Evolutionary conservation across 2,329 filamentous ascomycete genomes (phyloP).

Genomic region (Teratosphaeria zuluensis): DNA sequence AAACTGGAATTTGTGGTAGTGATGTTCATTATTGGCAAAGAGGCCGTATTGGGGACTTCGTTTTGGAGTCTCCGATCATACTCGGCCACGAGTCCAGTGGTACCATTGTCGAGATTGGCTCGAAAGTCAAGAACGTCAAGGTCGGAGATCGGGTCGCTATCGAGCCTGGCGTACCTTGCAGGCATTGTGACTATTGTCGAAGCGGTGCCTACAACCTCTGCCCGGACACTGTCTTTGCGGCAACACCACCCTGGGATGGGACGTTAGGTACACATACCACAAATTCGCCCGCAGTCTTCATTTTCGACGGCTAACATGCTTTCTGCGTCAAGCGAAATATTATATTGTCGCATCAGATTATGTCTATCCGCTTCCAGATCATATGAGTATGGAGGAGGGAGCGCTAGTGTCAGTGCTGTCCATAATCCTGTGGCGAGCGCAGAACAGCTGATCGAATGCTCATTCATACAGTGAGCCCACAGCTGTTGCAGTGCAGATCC

Average conservation of each 20-base stretch:
- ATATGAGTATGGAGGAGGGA: constrained; percentile 42
- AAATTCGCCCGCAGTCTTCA: too few relatives aligned
- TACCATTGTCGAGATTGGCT: constrained; percentile 32
- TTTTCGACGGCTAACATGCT: too few relatives aligned
- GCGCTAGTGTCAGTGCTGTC: constrained; percentile 31
- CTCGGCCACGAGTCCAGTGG: constrained; percentile 39
- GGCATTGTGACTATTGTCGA: constrained; percentile 35
- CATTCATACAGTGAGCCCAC: not conserved
- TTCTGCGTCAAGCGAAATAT: constrained; percentile 29
- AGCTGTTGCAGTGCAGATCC: constrained; percentile 35
- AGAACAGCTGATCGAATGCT: too few relatives aligned
- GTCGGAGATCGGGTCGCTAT: constrained; percentile 40
- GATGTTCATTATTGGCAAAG: constrained; percentile 31
- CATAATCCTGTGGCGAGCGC: too few relatives aligned
- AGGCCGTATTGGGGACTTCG: constrained; percentile 34
- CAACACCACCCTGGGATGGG: constrained; percentile 39
- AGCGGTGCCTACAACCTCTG: constrained; percentile 91
- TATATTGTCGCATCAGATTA: constrained; percentile 40
- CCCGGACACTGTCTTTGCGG: constrained; percentile 40
- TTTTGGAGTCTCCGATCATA: constrained; percentile 36
- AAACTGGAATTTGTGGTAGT: constrained; percentile 78
- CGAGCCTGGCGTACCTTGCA: constrained; percentile 40
- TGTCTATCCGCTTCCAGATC: constrained; percentile 34
- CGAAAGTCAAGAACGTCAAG: constrained; percentile 33
- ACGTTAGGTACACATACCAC: constrained; percentile 25